phyloP scores from a whole-genome alignment of 2,329 filamentous ascomycete genomes.

The Eutypa lata region DNA sequence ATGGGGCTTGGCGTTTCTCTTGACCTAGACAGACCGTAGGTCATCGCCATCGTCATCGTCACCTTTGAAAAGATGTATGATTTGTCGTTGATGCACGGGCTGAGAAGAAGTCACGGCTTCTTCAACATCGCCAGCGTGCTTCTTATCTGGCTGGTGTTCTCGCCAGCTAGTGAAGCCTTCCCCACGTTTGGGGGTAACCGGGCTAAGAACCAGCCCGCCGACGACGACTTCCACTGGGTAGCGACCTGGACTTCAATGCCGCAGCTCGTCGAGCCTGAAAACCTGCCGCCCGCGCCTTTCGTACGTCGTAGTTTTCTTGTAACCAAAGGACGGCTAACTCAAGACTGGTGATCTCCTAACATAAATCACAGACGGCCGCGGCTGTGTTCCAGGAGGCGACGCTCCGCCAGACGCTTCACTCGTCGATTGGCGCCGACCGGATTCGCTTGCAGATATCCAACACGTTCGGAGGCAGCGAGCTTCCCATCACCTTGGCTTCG shows the following conservation, averaged over 20 bases:
- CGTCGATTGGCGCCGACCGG: slow-evolving; percentile 53
- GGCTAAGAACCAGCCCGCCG: slow-evolving; percentile 2
- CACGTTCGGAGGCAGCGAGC: slow-evolving; percentile 57
- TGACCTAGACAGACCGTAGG: too few species aligned
- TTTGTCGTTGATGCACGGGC: background rate
- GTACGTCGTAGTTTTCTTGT: slow-evolving; percentile 34
- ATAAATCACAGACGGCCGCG: slow-evolving; percentile 28
- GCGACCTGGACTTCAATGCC: slow-evolving; percentile 66
- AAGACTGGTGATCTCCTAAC: slow-evolving; percentile 3
- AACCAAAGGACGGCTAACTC: background rate
- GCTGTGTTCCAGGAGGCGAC: slow-evolving; percentile 60
- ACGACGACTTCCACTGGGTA: slow-evolving; percentile 53
- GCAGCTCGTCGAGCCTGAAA: slow-evolving; percentile 59
- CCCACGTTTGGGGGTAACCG: background rate
- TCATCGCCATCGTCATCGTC: too few species aligned
- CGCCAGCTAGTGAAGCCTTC: background rate
- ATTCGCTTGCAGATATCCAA: slow-evolving; percentile 65
- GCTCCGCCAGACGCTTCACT: slow-evolving; percentile 62
- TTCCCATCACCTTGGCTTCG: slow-evolving; percentile 58
- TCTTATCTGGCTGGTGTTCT: background rate
- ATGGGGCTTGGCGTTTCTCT: too few species aligned
- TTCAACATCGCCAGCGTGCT: background rate
- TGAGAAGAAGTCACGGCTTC: background rate
- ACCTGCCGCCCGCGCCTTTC: slow-evolving; percentile 59
- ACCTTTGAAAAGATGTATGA: background rate